phyloP scores from a whole-genome alignment of 495 filamentous ascomycete species.

The Xylaria castorea region DNA sequence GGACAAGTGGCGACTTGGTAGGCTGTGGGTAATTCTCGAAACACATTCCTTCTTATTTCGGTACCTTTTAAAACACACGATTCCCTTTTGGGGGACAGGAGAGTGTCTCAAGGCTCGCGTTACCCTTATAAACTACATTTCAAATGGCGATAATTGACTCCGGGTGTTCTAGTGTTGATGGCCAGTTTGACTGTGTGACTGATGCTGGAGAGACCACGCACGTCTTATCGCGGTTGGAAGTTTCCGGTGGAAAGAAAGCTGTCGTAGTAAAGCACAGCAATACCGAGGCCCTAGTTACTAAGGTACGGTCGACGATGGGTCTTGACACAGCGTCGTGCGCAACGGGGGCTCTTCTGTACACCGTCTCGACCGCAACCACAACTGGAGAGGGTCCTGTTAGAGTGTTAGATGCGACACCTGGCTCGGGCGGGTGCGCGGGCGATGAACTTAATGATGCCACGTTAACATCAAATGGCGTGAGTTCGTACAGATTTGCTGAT shows the following conservation, averaged over 20 bases:
- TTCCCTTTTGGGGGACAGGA: neutral
- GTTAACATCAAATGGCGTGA: conserved; percentile 7
- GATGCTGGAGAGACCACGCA: conserved; percentile 32
- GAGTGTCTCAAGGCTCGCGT: neutral
- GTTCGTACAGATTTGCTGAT: conserved; percentile 16
- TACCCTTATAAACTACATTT: no score
- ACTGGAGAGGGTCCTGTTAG: conserved; percentile 29
- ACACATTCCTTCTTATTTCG: neutral
- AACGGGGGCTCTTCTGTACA: conserved; percentile 31
- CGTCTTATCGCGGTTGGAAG: conserved; percentile 37
- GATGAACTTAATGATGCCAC: conserved; percentile 31
- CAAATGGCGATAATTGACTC: neutral
- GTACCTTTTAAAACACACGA: neutral
- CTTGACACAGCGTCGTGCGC: conserved; percentile 26
- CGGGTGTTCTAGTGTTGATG: conserved; percentile 21
- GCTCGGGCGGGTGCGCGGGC: conserved; percentile 24
- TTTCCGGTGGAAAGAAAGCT: conserved; percentile 24
- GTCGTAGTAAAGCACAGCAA: conserved; percentile 29
- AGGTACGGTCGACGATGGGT: conserved; percentile 27
- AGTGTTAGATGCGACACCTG: conserved; percentile 30
- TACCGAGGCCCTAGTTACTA: conserved; percentile 28
- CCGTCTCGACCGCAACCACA: conserved; percentile 23
- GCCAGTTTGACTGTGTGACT: conserved; percentile 38
- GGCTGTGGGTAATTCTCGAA: conserved; percentile 24
- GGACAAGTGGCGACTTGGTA: conserved; percentile 45